A percentile compares a stretch with the other conserved stretches of the same genome.
Conservation (phyloP, 768 basidiomycete genomes). For the Calocybe cyanea region DNA sequence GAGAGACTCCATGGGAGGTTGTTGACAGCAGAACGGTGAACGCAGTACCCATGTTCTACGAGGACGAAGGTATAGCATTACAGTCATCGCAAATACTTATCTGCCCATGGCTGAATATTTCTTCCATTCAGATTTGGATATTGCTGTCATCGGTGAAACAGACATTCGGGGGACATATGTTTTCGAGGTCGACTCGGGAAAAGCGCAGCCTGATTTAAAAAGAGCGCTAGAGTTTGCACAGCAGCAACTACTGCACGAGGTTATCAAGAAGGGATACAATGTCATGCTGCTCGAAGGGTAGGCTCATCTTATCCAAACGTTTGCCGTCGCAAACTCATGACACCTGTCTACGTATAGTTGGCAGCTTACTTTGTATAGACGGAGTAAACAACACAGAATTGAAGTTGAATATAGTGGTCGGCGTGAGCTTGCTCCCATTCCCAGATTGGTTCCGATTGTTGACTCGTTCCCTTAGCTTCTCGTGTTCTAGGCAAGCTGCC, state of each 20-base stretch:
- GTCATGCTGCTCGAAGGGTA: slow-evolving; percentile 67
- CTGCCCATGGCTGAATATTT: slow-evolving; percentile 2
- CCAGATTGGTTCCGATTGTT: too few species aligned
- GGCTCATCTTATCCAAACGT: background rate
- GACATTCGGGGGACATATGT: slow-evolving; percentile 61
- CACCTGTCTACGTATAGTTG: slow-evolving; percentile 40
- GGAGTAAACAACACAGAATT: slow-evolving; percentile 57
- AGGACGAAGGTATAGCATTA: slow-evolving; percentile 52
- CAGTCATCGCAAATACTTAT: background rate
- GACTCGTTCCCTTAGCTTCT: too few species aligned
- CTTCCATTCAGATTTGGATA: slow-evolving; percentile 47
- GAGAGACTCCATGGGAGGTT: slow-evolving; percentile 73
- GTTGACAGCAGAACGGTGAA: slow-evolving; percentile 62
- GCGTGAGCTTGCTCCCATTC: slow-evolving; percentile 31
- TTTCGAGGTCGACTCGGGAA: slow-evolving; percentile 50
- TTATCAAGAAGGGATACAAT: slow-evolving; percentile 56
- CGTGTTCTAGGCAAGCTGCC: slow-evolving; percentile 24
- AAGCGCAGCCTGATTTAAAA: slow-evolving; percentile 42
- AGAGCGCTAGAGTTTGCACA: slow-evolving; percentile 60
- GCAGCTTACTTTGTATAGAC: slow-evolving; percentile 62
- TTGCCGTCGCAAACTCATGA: too few species aligned
- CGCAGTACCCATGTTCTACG: slow-evolving; percentile 61
- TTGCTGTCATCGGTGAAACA: slow-evolving; percentile 47
- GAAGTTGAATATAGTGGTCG: slow-evolving; percentile 69
- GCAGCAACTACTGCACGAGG: slow-evolving; percentile 56